Evolutionary conservation across 345 rosid genomes (phyloP).

Genomic region (Ceriops decandra): DNA sequence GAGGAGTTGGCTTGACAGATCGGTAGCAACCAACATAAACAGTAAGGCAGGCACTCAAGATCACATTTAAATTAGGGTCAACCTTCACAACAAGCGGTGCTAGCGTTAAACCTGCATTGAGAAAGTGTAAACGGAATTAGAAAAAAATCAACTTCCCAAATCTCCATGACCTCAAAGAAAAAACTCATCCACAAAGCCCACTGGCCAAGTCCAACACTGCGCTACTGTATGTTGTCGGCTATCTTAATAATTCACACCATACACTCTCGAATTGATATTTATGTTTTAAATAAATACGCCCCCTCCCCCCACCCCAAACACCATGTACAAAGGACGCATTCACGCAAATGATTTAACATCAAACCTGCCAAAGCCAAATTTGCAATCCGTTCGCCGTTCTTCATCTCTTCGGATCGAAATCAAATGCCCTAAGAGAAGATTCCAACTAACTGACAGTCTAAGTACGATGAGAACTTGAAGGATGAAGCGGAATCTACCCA

Average conservation of each 20-base stretch:
- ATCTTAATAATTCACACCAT: no score
- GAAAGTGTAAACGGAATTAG: not conserved
- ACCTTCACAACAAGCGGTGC: slow-evolving; percentile 92
- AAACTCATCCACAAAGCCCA: not conserved
- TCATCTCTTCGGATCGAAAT: slow-evolving; percentile 41
- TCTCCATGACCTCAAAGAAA: not conserved
- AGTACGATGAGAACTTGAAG: not conserved
- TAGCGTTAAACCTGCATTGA: slow-evolving; percentile 68
- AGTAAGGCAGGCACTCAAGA: slow-evolving; percentile 83
- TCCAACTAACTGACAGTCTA: not conserved
- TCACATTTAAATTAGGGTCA: slow-evolving; percentile 84
- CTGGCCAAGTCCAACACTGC: no score
- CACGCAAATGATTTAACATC: not conserved
- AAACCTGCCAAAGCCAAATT: slow-evolving; percentile 83
- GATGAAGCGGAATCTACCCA: not conserved
- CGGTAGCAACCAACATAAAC: slow-evolving; percentile 97
- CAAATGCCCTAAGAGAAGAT: not conserved
- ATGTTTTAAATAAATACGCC: no score
- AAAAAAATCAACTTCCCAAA: not conserved
- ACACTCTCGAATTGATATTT: no score
- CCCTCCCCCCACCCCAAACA: no score
- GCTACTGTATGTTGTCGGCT: no score
- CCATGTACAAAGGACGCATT: no score
- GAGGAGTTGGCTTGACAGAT: slow-evolving; percentile 95
- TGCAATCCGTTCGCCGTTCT: slow-evolving; percentile 71